Conservation (phyloP, 208 protist genomes). For the Trypanosoma caninum region DNA sequence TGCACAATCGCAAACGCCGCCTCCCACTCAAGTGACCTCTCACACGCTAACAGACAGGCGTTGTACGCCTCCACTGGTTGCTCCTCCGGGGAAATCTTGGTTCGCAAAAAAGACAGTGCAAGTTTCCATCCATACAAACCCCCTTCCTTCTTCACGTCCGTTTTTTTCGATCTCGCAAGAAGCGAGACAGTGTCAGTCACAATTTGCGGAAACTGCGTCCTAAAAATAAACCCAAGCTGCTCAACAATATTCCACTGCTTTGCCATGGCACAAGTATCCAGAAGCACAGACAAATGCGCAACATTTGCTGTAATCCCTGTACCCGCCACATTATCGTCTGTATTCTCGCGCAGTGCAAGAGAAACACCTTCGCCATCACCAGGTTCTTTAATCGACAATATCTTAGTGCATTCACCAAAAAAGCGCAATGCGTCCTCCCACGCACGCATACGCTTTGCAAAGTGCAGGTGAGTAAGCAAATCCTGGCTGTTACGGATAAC, state of each 20-base stretch:
- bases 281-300: conserved; percentile 44
- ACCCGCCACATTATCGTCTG: not conserved
- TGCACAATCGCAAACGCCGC: conserved; percentile 58
- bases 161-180: conserved; percentile 21
- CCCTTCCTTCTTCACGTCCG: conserved; percentile 1
- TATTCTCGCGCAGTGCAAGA: conserved; percentile 6
- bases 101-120: conserved; percentile 41
- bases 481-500: conserved; percentile 66
- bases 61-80: conserved; percentile 77
- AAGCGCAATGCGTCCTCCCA: conserved; percentile 70
- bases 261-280: conserved; percentile 52
- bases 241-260: conserved; percentile 49
- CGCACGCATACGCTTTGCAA: conserved; percentile 43
- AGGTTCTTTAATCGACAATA: conserved; percentile 2
- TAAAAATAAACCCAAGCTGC: conserved; percentile 42
- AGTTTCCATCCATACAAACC: conserved; percentile 28
- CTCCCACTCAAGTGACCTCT: conserved; percentile 59
- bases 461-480: conserved; percentile 56
- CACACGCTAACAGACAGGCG: conserved; percentile 56
- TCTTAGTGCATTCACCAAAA: conserved; percentile 48
- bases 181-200: conserved; percentile 33
- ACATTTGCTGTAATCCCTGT: conserved; percentile 31
- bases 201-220: conserved; percentile 27
- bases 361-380: not conserved
- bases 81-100: conserved; percentile 26